Base-by-base conservation (phyloP, 164 flowering plant species). In the Tetracentron sinense region DNA sequence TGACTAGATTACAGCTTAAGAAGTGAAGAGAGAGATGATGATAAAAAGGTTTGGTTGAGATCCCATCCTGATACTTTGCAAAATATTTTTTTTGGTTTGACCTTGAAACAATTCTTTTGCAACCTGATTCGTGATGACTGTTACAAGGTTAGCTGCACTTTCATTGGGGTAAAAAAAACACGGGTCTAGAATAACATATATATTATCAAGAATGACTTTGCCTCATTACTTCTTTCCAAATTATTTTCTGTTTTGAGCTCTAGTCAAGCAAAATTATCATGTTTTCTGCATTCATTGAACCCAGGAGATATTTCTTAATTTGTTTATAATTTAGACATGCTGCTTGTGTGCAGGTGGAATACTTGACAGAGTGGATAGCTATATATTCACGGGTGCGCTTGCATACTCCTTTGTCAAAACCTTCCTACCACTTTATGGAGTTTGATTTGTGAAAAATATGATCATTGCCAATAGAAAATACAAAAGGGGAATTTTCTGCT, bases 331-430 rank as follows among this genome's bases (percentile, higher is more conserved):
- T 27, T 47, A 20, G 42, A 23, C 20, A 42, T 35, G 60, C 27
- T 51, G 17, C 47, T 53, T 26, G 0, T 42, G 26, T 74, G 79
- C 89, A 94, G 99, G 99, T 60, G 97, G 99, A 46, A 79, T 95
- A 69, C 80, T 95, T 28, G 99, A 95, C 71, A 82, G 97, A 67
- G 90, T 80, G 51, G 97, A 95, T 65, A 90, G 97, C 77, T 95
- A 92, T 66, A 67, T 92, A 3, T 95, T 95, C 77, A 92, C 98
- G 0, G 99, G 99, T 30, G 97, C 99, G 38, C 88, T 95, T 28
- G 88, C 88, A n/a, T 90, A 88, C 77, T 88, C 97, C 52, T 95
- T 86, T 65, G 84, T 92, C 69, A 90, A 85, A 78, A 77, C 77
- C 27, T 69, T 81, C 64, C 56, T 88, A 25, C 92, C 90, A n/a